Percentiles rank a stretch among this genome's conserved stretches.
Evolutionary conservation across 2,329 filamentous ascomycete genomes (phyloP).

Genomic region (Coleophoma eucalyptorum): DNA sequence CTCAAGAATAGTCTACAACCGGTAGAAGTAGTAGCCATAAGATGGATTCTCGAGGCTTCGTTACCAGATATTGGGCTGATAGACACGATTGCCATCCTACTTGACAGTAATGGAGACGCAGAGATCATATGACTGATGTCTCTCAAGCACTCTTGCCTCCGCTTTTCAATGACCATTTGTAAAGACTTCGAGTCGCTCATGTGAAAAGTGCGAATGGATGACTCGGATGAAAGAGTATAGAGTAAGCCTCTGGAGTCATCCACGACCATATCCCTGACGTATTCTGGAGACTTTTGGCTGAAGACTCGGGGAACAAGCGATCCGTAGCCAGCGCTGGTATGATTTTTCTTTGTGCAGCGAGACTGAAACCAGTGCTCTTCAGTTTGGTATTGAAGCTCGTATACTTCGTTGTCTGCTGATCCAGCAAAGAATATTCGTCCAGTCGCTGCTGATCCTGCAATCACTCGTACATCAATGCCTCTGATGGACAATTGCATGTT

Average conservation of each 20-base stretch:
- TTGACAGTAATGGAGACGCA: slow-evolving; percentile 66
- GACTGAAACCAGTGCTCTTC: slow-evolving; percentile 96
- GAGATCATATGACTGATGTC: slow-evolving; percentile 86
- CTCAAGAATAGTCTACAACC: slow-evolving; percentile 92
- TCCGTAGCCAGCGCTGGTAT: slow-evolving; percentile 71
- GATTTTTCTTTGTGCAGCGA: slow-evolving; percentile 83
- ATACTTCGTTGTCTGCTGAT: slow-evolving; percentile 76
- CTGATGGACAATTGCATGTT: slow-evolving; percentile 77
- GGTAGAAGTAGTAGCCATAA: slow-evolving; percentile 86
- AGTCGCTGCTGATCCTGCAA: slow-evolving; percentile 71
- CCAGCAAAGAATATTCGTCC: slow-evolving; percentile 95
- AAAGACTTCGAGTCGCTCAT: slow-evolving; percentile 65
- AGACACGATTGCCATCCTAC: slow-evolving; percentile 70
- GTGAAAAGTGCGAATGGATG: slow-evolving; percentile 88
- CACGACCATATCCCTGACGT: slow-evolving; percentile 74
- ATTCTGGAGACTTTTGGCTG: slow-evolving; percentile 51
- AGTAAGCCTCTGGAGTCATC: slow-evolving; percentile 86
- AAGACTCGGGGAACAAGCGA: slow-evolving; percentile 57
- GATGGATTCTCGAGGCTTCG: slow-evolving; percentile 78
- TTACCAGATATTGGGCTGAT: slow-evolving; percentile 79
- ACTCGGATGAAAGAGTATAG: slow-evolving; percentile 85
- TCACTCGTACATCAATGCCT: slow-evolving; percentile 71
- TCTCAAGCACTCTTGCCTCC: slow-evolving; percentile 53
- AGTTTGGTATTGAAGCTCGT: slow-evolving; percentile 94
- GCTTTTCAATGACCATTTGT: slow-evolving; percentile 61